phyloP scores from a whole-genome alignment of 73 alveolate species.

The Tetrahymena malaccensis region DNA sequence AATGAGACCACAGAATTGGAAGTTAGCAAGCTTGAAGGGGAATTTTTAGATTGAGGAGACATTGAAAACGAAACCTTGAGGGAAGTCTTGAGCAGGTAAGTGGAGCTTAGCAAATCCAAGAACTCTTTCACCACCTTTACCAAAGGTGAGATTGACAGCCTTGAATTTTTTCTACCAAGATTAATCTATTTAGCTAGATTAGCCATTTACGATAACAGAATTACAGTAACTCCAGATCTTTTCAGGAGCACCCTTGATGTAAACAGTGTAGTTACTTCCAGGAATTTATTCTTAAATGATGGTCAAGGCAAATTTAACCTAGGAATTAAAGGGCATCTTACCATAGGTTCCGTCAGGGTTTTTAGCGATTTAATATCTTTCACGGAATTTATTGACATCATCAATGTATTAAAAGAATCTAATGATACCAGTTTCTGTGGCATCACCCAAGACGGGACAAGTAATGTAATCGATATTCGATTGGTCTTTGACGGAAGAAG shows the following conservation, averaged over 20 bases:
- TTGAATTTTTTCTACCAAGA: conserved; percentile 17
- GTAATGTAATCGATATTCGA: neutral
- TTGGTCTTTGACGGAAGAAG: conserved; percentile 1
- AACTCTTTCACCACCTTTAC: conserved; percentile 73
- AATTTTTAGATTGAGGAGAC: conserved; percentile 45
- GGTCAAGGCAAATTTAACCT: conserved; percentile 11
- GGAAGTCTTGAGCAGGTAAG: conserved; percentile 38
- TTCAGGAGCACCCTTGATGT: conserved; percentile 95
- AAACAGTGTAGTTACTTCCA: conserved; percentile 32
- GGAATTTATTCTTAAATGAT: conserved; percentile 19
- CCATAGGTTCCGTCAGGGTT: conserved; percentile 35
- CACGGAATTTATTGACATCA: conserved; percentile 48
- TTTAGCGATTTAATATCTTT: conserved; percentile 21
- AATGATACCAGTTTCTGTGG: conserved; percentile 85
- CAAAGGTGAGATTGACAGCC: conserved; percentile 53
- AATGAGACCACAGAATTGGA: conserved; percentile 83
- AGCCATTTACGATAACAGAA: conserved; percentile 2
- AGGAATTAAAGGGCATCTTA: conserved; percentile 37
- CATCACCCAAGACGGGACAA: conserved; percentile 69
- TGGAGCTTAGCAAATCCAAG: conserved; percentile 59
- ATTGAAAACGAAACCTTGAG: conserved; percentile 31
- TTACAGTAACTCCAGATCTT: conserved; percentile 55
- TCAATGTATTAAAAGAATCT: conserved; percentile 79
- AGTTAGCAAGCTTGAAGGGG: conserved; percentile 57
- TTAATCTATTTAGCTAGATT: conserved; percentile 33